Evolutionary conservation across 73 alveolate genomes (phyloP).

Genomic region (Paramecium octaurelia): DNA sequence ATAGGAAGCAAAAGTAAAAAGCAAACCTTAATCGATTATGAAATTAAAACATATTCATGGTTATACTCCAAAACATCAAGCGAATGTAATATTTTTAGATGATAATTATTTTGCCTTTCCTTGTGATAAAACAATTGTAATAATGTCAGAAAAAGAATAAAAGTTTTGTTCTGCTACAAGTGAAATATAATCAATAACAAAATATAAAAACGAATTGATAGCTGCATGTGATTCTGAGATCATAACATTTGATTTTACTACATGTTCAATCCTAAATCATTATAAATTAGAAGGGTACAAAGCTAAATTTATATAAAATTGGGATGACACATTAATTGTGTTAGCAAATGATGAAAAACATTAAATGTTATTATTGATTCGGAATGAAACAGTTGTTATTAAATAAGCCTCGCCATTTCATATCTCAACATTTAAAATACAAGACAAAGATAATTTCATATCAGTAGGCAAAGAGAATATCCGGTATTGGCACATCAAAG

Average conservation of each 20-base stretch:
- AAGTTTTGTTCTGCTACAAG: slow-evolving; percentile 2
- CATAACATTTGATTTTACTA: not conserved
- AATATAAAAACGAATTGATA: not conserved
- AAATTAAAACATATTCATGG: slow-evolving; percentile 38
- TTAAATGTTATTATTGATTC: not conserved
- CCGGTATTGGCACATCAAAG: not conserved
- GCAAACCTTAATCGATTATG: not conserved
- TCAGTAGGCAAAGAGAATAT: slow-evolving; percentile 16
- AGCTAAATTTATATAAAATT: not conserved
- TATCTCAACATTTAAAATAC: not conserved
- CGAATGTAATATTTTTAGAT: slow-evolving; percentile 29
- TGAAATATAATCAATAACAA: not conserved
- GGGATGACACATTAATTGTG: not conserved
- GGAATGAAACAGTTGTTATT: not conserved
- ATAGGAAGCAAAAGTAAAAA: not conserved
- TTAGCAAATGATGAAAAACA: not conserved
- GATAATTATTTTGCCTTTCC: slow-evolving; percentile 42
- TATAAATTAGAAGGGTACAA: slow-evolving; percentile 34
- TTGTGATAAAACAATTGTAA: not conserved
- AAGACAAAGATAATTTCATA: slow-evolving; percentile 6
- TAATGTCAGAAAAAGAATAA: slow-evolving; percentile 14
- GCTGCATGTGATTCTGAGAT: slow-evolving; percentile 42
- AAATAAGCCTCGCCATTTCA: slow-evolving; percentile 25
- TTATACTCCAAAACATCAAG: slow-evolving; percentile 12
- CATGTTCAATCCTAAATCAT: not conserved